Evolutionary conservation across 371 early-diverging fungal species (phyloP).

Genomic region (Circinella umbellata): DNA sequence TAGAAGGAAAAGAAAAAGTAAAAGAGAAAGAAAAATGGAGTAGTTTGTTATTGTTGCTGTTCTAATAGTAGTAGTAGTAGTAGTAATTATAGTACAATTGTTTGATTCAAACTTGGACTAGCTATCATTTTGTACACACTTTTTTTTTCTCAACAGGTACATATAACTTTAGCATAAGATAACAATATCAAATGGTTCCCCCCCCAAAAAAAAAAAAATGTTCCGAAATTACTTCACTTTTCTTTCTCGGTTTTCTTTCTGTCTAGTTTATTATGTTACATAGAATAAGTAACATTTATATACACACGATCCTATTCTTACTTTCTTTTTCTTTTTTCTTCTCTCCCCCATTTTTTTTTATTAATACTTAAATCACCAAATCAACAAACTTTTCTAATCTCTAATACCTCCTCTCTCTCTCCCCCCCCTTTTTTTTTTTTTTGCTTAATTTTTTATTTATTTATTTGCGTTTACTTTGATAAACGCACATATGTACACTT

Average conservation of each 20-base stretch:
- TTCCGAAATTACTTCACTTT: not conserved
- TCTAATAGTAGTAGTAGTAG: not conserved
- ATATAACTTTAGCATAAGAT: not conserved
- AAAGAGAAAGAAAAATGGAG: constrained; percentile 12
- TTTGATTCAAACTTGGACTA: constrained; percentile 13
- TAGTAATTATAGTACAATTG: not conserved
- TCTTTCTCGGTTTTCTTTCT: constrained; percentile 10
- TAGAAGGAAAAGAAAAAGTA: constrained; percentile 10
- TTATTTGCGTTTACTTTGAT: no score
- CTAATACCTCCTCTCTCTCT: no score
- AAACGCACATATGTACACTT: not conserved
- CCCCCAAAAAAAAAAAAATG: constrained; percentile 4
- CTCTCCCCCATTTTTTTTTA: no score
- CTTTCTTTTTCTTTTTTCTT: no score
- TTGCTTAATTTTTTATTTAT: no score
- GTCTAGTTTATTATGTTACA: not conserved
- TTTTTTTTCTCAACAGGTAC: constrained; percentile 13
- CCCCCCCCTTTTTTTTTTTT: no score
- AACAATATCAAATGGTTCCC: no score
- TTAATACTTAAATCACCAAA: no score
- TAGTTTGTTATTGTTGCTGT: not conserved
- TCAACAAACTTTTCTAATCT: no score
- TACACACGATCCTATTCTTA: no score
- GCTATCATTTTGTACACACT: not conserved
- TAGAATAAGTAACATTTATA: no score